These are phyloP conservation scores for Nectriaceae sp. DNA, from an alignment of 2,329 filamentous ascomycete species.

Conservation along the genomic window DNA sequence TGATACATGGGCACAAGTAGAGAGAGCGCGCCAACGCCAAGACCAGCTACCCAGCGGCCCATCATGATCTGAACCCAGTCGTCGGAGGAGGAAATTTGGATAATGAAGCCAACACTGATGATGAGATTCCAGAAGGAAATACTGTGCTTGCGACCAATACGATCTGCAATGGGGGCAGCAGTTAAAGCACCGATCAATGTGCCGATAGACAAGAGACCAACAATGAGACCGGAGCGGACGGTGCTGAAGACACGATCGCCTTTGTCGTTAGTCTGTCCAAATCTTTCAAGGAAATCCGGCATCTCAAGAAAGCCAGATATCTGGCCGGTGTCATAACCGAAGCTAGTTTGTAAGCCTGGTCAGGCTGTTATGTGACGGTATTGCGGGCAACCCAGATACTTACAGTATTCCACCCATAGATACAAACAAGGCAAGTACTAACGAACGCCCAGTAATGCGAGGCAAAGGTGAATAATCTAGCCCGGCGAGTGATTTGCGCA, in stretches of 20 bases:
- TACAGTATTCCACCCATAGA: constrained; percentile 49
- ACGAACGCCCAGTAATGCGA: constrained; percentile 38
- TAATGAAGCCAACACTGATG: constrained; percentile 66
- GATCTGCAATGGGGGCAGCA: constrained; percentile 65
- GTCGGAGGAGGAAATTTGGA: constrained; percentile 58
- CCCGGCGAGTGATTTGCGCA: constrained; percentile 36
- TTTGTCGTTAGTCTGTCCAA: constrained; percentile 43
- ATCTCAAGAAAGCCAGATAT: constrained; percentile 60
- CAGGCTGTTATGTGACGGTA: neutral
- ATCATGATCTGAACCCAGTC: constrained; percentile 68
- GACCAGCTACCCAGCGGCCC: constrained; percentile 64
- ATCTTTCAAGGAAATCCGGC: constrained; percentile 55
- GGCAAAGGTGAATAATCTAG: constrained; percentile 49
- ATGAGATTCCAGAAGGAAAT: constrained; percentile 64
- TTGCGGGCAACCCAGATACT: constrained; percentile 6
- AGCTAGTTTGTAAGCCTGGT: constrained; percentile 19
- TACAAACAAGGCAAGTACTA: constrained; percentile 41
- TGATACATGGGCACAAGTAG: constrained; percentile 73
- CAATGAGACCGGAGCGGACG: constrained; percentile 59
- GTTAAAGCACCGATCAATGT: constrained; percentile 61
- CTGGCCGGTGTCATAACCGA: constrained; percentile 54
- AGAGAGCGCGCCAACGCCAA: constrained; percentile 67
- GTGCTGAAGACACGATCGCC: constrained; percentile 49
- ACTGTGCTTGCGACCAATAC: constrained; percentile 61
- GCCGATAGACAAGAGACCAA: constrained; percentile 59